phyloP scores from a whole-genome alignment of 129 eudicot genomes.

The Lactuca saligna region DNA sequence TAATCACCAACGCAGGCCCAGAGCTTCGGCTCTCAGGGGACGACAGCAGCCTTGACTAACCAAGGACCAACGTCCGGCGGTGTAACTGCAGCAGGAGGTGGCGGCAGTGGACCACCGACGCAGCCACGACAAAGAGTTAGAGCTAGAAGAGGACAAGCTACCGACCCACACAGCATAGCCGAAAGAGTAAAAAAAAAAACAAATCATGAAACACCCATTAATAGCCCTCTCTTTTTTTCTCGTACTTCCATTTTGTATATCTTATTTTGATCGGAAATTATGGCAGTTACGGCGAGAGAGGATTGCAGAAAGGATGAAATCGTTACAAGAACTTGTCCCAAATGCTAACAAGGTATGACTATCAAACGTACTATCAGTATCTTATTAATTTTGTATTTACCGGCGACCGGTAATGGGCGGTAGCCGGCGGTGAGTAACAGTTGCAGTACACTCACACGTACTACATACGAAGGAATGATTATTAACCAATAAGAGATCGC shows the following conservation, averaged over 20 bases:
- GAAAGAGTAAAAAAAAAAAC: conserved; percentile 47
- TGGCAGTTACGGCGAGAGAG: conserved; percentile 79
- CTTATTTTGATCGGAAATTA: conserved; percentile 2
- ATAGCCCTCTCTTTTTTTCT: neutral
- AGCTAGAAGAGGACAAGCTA: conserved; percentile 91
- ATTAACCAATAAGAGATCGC: conserved; percentile 26
- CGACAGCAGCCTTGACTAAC: conserved; percentile 24
- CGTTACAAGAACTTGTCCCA: conserved; percentile 78
- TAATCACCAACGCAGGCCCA: conserved; percentile 40
- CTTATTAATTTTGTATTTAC: neutral
- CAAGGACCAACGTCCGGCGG: conserved; percentile 25
- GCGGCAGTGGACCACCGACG: conserved; percentile 40
- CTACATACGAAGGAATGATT: conserved; percentile 8
- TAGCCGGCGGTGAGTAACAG: conserved; percentile 20
- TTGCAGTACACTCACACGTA: conserved; percentile 17
- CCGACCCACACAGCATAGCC: conserved; percentile 88
- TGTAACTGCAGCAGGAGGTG: conserved; percentile 36
- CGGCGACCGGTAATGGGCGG: conserved; percentile 11
- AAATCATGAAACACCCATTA: neutral
- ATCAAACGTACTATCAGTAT: neutral
- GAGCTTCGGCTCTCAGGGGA: conserved; percentile 38
- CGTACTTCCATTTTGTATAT: conserved; percentile 3
- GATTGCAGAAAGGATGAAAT: conserved; percentile 87
- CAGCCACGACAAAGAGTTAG: conserved; percentile 85
- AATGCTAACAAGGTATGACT: conserved; percentile 78